Base-by-base conservation (phyloP, 805 yeast genomes). In the Komagataella populi region DNA sequence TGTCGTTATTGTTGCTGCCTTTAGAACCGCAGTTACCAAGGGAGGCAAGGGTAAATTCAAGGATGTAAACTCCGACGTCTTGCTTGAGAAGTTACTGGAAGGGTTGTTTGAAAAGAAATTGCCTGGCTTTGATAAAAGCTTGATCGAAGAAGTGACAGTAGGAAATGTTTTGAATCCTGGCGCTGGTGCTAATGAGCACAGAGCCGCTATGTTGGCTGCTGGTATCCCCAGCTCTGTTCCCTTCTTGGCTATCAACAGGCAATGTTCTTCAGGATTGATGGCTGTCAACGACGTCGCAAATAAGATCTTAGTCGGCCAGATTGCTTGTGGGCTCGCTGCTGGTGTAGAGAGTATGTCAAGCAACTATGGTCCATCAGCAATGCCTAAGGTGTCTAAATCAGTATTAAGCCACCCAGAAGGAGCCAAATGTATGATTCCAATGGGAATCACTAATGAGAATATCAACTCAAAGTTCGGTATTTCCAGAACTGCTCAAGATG, bases 381-480 rank as follows among this genome's bases (percentile, higher is more conserved):
- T 83, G 53, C 84, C 88, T 8, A 69, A 71, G 46, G 72, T 83
- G 54, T 80, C 87, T 10, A 74, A 76, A 18, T 46, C 49, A 4
- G 68, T 69, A 16, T 62, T 78, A 60, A 61, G 70, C 47, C 63
- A 64, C 7, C 65, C 72, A 57, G 61, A 64, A 49, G 76, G 71
- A 48, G 83, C 84, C n/a, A 72, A 72, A 55, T 91, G 97, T 70
- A 70, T 84, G 67, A 80, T 91, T 55, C 98, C 98, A 57, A 91
- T 91, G 98, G 98, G 98, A 48, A 82, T 83, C 61, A 91, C 98
- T 51, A 86, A 88, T 63, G 98, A 91, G 71, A 91, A 91, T 66
- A 86, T 91, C 52, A 90, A 95, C 24, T 66, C 68, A 46, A 76
- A 76, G 65, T 90, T 73, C 68, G 66, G 69, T 55, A 73, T 91